These are phyloP conservation scores for Colletotrichum sp. DNA, from an alignment of 2,329 filamentous ascomycete genomes.

Conservation along the genomic window DNA sequence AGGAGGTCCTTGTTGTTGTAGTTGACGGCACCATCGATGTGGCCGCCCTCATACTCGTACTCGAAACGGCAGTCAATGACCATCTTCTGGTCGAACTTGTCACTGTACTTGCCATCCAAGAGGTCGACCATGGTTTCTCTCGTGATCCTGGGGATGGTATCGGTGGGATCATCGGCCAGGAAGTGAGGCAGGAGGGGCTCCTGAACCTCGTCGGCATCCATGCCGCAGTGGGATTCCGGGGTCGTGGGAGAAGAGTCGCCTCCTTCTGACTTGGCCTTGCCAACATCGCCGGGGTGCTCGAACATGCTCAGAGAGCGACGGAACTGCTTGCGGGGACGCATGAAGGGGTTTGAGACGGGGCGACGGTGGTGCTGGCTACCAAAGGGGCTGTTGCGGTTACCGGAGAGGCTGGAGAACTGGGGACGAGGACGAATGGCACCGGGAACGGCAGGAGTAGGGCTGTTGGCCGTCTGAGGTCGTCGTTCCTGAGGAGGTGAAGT, in stretches of 20 bases:
- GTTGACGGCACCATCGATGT: slow-evolving; percentile 93
- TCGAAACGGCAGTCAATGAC: slow-evolving; percentile 98
- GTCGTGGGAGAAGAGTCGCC: slow-evolving; percentile 52
- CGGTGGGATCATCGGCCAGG: slow-evolving; percentile 77
- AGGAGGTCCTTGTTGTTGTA: slow-evolving; percentile 96
- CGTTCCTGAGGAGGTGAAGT: slow-evolving; percentile 77
- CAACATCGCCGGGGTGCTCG: slow-evolving; percentile 86
- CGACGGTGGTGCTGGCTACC: slow-evolving; percentile 74
- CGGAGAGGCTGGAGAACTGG: slow-evolving; percentile 65
- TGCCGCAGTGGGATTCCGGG: slow-evolving; percentile 69
- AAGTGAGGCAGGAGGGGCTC: slow-evolving; percentile 84
- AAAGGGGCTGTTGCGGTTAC: slow-evolving; percentile 76
- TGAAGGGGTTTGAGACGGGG: slow-evolving; percentile 67
- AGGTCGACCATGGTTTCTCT: slow-evolving; percentile 84
- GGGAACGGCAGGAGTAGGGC: slow-evolving; percentile 58
- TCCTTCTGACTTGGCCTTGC: slow-evolving; percentile 74
- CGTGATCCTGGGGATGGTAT: slow-evolving; percentile 87
- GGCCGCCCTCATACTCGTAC: slow-evolving; percentile 96
- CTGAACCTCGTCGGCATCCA: slow-evolving; percentile 81
- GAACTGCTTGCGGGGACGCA: slow-evolving; percentile 85
- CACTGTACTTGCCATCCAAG: slow-evolving; percentile 81
- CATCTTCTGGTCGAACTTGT: slow-evolving; percentile 79
- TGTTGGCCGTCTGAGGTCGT: slow-evolving; percentile 64
- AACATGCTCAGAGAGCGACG: slow-evolving; percentile 98
- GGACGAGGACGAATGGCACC: slow-evolving; percentile 68